Evolutionary conservation across 1,139 yeast species (phyloP), one percentile per base, ranked within the genome.

Genomic region (Tardiomyces blankii): DNA sequence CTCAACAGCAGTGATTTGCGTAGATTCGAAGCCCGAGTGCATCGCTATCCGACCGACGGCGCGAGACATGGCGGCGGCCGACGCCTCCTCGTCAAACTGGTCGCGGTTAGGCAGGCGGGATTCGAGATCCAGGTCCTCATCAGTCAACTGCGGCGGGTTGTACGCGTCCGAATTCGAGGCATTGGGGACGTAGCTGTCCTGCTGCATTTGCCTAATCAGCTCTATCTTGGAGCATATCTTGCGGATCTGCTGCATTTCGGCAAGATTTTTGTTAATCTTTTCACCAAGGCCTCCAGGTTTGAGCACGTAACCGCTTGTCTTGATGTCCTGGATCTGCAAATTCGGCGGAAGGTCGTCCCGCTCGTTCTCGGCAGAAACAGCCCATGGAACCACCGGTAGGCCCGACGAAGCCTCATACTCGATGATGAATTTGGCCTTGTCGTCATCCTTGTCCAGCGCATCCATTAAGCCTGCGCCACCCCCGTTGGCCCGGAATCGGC

Each of bases 21-120:
- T 77, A 1, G 82, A 72, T 65, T 93, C 97, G 67, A 86, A 93
- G 0, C 99, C 99, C 33, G 85, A 82, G 47, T 87, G 85, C 97
- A 91, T 91, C 1, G 87, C 80, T 23, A 93, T 69, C 50, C 88
- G 87, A 14, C 89, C 77, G 1, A 86, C 76, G 42, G 81, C 77
- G 53, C 85, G 78, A 52, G 79, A 73, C 65, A 93, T 65, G 0
- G 85, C 80, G 1, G 79, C 71, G 56, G 74, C 77, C 25, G 87
- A 83, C 12, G 87, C 72, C 1, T 74, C 77, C 21, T 69, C 72
- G 46, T 74, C 73, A 59, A 72, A 68, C 11, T 70, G 65, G 51
- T 80, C 86, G 48, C 87, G 87, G 50, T 80, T 73, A 1, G 80
- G 78, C 27, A 89, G 68, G 51, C 83, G 78, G 0, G 95, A 84